phyloP scores from a whole-genome alignment of 139 green algal genomes.

The Picochlorum sp. region DNA sequence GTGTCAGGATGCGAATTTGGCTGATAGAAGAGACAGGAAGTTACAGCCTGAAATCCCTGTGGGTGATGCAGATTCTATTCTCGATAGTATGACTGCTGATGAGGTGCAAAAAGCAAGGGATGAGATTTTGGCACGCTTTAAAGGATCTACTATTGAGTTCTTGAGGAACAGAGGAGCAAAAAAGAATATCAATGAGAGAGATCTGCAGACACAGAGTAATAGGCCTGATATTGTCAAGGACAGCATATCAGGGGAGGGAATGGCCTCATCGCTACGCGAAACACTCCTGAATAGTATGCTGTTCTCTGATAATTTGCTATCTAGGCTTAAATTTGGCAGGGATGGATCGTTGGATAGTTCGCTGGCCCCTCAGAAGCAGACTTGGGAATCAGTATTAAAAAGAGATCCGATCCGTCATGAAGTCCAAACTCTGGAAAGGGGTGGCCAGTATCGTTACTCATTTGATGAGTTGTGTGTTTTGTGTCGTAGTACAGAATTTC shows the following conservation, averaged over 20 bases:
- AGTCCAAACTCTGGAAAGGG: background rate
- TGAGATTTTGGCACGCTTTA: slow-evolving; percentile 17
- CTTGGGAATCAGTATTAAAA: background rate
- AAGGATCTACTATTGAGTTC: slow-evolving; percentile 9
- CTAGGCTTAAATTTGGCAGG: background rate
- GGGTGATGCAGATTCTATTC: background rate
- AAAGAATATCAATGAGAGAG: background rate
- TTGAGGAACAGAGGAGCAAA: slow-evolving; percentile 2
- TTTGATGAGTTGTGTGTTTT: slow-evolving; percentile 44
- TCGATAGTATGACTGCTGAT: slow-evolving; percentile 15
- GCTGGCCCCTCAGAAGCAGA: no score
- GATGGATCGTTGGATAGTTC: background rate
- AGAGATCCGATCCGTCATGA: background rate
- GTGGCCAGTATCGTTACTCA: slow-evolving; percentile 30
- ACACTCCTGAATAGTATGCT: no score
- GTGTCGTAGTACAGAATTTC: slow-evolving; percentile 27
- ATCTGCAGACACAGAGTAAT: no score
- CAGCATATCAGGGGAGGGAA: no score
- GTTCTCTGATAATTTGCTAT: no score
- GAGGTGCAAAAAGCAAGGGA: slow-evolving; percentile 14
- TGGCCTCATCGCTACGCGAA: no score
- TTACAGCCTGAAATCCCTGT: background rate
- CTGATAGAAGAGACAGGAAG: background rate
- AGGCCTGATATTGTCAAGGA: no score
- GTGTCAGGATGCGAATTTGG: background rate